A percentile compares a stretch with the other conserved stretches of the same genome.
Evolutionary conservation across 2,329 filamentous ascomycete genomes (phyloP).

Genomic region (Paecilomyces sp.): DNA sequence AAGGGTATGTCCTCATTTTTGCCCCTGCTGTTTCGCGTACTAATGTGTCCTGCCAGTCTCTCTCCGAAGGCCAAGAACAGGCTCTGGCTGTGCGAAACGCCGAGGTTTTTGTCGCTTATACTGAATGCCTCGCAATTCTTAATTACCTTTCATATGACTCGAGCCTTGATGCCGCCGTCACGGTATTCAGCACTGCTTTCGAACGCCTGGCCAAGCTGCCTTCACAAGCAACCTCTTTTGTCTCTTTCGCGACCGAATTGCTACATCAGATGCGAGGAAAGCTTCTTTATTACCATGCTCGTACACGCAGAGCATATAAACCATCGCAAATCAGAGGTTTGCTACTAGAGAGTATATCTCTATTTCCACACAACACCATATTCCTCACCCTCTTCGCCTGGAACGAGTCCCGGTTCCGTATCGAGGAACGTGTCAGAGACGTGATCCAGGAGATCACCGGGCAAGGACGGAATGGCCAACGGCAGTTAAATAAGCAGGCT

Average conservation of each 20-base stretch:
- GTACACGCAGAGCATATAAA: constrained; percentile 57
- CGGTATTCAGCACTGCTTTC: constrained; percentile 37
- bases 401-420: constrained; percentile 63
- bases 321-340: constrained; percentile 58
- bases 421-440: constrained; percentile 70
- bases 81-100: constrained; percentile 46
- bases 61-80: constrained; percentile 50
- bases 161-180: constrained; percentile 29
- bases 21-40: background rate
- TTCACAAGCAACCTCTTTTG: constrained; percentile 24
- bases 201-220: constrained; percentile 35
- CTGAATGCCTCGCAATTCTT: constrained; percentile 58
- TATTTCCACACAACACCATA: constrained; percentile 69
- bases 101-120: constrained; percentile 47
- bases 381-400: constrained; percentile 68
- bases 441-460: constrained; percentile 43
- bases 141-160: constrained; percentile 52
- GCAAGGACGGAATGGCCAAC: constrained; percentile 3
- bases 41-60: constrained; percentile 36
- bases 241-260: constrained; percentile 45
- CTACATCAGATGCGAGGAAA: constrained; percentile 62
- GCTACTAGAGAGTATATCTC: constrained; percentile 52
- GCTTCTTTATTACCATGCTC: constrained; percentile 61
- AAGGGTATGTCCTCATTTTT: constrained; percentile 28
- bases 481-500: constrained; percentile 6